phyloP scores from a whole-genome alignment of 2,329 filamentous ascomycete genomes.

The Arthroderma uncinatum region DNA sequence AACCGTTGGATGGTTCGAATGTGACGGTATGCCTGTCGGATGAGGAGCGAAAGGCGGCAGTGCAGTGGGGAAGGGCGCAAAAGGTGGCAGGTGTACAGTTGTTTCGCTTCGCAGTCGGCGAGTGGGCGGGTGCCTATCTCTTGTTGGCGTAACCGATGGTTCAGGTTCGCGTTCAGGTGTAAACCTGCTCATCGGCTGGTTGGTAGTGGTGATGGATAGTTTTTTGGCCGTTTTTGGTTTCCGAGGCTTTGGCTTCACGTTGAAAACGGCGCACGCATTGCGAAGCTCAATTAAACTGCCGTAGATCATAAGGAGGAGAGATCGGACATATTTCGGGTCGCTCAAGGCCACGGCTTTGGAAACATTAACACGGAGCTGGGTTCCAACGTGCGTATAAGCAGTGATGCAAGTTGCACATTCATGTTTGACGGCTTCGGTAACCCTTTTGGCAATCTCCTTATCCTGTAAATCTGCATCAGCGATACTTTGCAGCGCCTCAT shows the following conservation, averaged over 20 bases:
- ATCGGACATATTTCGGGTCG: slow-evolving; percentile 48
- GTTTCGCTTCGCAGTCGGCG: slow-evolving; percentile 42
- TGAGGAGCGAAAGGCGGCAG: slow-evolving; percentile 20
- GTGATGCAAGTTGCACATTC: slow-evolving; percentile 41
- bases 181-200: slow-evolving; percentile 19
- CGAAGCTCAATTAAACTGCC: slow-evolving; percentile 48
- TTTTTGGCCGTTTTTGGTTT: slow-evolving; percentile 15
- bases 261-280: slow-evolving; percentile 41
- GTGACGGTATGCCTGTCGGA: slow-evolving; percentile 15
- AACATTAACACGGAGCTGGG: slow-evolving; percentile 39
- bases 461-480: slow-evolving; percentile 42
- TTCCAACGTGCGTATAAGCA: slow-evolving; percentile 40
- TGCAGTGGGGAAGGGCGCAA: slow-evolving; percentile 24
- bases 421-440: slow-evolving; percentile 34
- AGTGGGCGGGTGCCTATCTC: slow-evolving; percentile 32
- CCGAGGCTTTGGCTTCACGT: slow-evolving; percentile 25
- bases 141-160: slow-evolving; percentile 36
- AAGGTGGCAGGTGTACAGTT: slow-evolving; percentile 37
- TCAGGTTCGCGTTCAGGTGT: slow-evolving; percentile 23
- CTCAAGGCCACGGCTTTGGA: slow-evolving; percentile 44
- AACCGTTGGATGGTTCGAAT: slow-evolving; percentile 8
- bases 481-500: slow-evolving; percentile 42
- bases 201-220: slow-evolving; percentile 12
- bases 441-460: slow-evolving; percentile 33
- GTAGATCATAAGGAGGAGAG: slow-evolving; percentile 48